Evolutionary conservation across 2,329 filamentous ascomycete genomes (phyloP), one percentile per base, ranked within the genome.

Genomic region (Microsporum audouinii): DNA sequence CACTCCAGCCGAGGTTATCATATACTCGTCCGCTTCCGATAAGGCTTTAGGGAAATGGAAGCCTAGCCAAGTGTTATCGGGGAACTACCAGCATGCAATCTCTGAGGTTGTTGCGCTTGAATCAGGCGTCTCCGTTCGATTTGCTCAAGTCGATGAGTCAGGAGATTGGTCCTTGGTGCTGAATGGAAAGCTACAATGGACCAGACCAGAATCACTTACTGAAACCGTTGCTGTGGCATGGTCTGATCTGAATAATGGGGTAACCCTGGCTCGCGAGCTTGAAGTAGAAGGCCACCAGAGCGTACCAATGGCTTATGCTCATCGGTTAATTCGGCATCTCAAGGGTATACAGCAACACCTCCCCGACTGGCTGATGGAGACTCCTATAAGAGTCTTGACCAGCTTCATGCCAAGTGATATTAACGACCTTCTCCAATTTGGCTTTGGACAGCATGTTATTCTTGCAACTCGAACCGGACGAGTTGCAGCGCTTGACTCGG

Each of bases 241-340:
- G 82, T 88, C 87, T 0, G 88, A 92, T 57, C 82, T 89, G 4
- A 85, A 87, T 10, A 84, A 87, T 66, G 82, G 82, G 14, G 88
- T 91, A 70, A 82, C 85, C 58, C 78, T 96, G 57, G 90, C 86
- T 4, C 86, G 88, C 71, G 88, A 90, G 34, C 79, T 97, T 5
- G 88, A 95, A 66, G 83, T 88, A 29, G 92, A 99, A 75, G 88
- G 89, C 2, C 88, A 96, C 70, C 88, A 87, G 69, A 95, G 88
- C 70, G 80, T 89, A 2, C 69, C 89, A 4, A 79, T 82, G 8
- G 94, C 94, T n/a, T 99, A 96, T 69, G 76, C 92, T 33, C 91
- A 96, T 74, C 87, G 94, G 12, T 80, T 96, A 12, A 87, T 82
- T 65, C 88, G 94, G 53, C 94, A 99, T 70, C 68, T 90, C 12